Conservation (phyloP, 2,329 filamentous ascomycete species). For the Plenodomus tracheiphilus region DNA sequence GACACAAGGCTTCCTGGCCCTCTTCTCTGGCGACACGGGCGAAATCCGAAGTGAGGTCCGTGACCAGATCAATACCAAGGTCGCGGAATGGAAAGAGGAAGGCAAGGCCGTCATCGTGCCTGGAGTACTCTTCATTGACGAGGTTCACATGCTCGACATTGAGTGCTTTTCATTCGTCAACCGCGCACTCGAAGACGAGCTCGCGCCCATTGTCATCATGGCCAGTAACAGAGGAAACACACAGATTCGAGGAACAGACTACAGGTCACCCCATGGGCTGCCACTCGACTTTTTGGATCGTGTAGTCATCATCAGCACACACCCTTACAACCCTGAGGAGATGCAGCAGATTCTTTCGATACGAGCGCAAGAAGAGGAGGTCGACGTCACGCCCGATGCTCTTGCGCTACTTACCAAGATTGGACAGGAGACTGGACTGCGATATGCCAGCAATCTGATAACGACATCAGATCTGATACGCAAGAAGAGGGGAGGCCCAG, state of each 20-base stretch:
- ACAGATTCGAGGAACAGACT: constrained; percentile 89
- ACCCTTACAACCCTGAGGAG: constrained; percentile 79
- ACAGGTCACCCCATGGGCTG: constrained; percentile 88
- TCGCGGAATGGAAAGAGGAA: constrained; percentile 98
- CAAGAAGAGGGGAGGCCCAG: constrained; percentile 81
- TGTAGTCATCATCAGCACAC: constrained; percentile 93
- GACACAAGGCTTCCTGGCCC: constrained; percentile 95
- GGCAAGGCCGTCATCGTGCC: constrained; percentile 98
- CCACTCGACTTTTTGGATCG: constrained; percentile 95
- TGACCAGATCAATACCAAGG: constrained; percentile 99
- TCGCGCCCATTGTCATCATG: constrained; percentile 98
- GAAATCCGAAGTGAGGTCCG: constrained; percentile 97
- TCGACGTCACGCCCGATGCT: constrained; percentile 87
- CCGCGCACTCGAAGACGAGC: constrained; percentile 89
- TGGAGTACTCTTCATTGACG: constrained; percentile 96
- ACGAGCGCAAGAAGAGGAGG: constrained; percentile 92
- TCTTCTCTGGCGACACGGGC: constrained; percentile 97
- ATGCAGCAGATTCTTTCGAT: constrained; percentile 92
- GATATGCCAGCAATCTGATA: constrained; percentile 98
- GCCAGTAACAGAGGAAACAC: constrained; percentile 93
- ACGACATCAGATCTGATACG: constrained; percentile 87
- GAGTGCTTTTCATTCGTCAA: constrained; percentile 99
- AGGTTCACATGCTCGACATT: constrained; percentile 99
- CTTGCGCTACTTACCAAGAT: constrained; percentile 94
- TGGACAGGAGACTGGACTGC: constrained; percentile 84